phyloP scores from a whole-genome alignment of 495 filamentous ascomycete species.

The Hypoxylon perforatum region DNA sequence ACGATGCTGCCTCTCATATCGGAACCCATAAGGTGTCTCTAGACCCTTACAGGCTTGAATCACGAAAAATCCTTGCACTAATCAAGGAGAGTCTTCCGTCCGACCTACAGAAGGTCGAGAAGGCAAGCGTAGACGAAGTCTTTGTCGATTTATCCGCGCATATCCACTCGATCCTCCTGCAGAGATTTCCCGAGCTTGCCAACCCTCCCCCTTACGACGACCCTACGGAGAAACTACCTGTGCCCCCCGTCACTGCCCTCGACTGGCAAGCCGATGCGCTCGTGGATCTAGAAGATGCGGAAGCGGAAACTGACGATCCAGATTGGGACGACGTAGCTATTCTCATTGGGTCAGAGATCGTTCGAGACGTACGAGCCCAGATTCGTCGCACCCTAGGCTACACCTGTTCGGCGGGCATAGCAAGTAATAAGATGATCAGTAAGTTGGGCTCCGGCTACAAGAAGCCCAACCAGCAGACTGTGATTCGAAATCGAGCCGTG shows the following conservation, averaged over 20 bases:
- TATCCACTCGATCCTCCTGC: constrained; percentile 77
- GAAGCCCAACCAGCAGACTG: constrained; percentile 93
- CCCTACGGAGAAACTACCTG: constrained; percentile 74
- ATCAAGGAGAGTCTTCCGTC: constrained; percentile 79
- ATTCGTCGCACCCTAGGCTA: constrained; percentile 79
- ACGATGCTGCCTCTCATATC: constrained; percentile 80
- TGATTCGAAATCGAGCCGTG: constrained; percentile 85
- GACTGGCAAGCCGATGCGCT: constrained; percentile 85
- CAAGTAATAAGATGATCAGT: constrained; percentile 92
- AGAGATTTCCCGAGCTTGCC: constrained; percentile 80
- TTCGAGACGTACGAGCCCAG: constrained; percentile 74
- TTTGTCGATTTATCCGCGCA: constrained; percentile 91
- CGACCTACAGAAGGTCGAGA: constrained; percentile 80
- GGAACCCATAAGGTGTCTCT: constrained; percentile 91
- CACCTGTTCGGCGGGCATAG: constrained; percentile 90
- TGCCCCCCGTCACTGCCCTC: constrained; percentile 77
- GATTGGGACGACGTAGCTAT: constrained; percentile 98
- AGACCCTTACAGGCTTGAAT: constrained; percentile 91
- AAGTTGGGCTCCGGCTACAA: constrained; percentile 91
- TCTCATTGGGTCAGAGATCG: constrained; percentile 86
- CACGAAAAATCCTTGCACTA: constrained; percentile 79
- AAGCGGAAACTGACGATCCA: constrained; percentile 81
- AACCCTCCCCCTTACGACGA: constrained; percentile 75
- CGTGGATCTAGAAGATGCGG: constrained; percentile 76
- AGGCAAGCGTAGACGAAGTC: constrained; percentile 90